Evolutionary conservation across 2,329 filamentous ascomycete species (phyloP).

Genomic region (Aphanocladium album): DNA sequence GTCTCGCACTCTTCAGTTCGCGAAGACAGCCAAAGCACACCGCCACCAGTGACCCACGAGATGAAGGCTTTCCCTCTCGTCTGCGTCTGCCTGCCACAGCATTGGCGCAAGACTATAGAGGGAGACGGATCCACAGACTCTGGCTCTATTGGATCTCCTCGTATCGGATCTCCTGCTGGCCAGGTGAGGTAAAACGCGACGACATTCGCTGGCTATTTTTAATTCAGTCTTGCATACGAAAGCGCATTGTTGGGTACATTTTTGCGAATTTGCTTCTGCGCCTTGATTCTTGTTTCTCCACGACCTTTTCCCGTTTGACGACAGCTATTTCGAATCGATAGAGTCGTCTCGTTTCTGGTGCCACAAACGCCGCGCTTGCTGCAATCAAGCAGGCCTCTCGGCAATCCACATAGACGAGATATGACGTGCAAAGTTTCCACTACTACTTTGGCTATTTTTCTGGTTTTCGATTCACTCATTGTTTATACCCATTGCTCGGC

Average conservation of each 20-base stretch:
- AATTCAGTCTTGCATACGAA: slow-evolving; percentile 5
- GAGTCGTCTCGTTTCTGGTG: background rate
- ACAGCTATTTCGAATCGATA: background rate
- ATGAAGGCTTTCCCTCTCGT: slow-evolving; percentile 98
- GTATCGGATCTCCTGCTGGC: slow-evolving; percentile 18
- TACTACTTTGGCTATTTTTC: background rate
- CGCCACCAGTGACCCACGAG: slow-evolving; percentile 62
- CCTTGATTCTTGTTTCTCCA: background rate
- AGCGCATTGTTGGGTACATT: slow-evolving; percentile 7
- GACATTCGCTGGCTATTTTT: background rate
- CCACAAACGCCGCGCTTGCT: background rate
- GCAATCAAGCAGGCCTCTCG: background rate
- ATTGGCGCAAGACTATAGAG: slow-evolving; percentile 96
- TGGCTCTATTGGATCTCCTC: slow-evolving; percentile 36
- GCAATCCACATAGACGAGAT: background rate
- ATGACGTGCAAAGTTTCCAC: slow-evolving; percentile 6
- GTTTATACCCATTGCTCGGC: slow-evolving; percentile 14
- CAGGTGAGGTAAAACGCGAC: background rate
- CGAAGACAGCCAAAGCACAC: slow-evolving; percentile 57
- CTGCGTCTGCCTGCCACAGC: slow-evolving; percentile 89
- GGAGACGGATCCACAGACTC: slow-evolving; percentile 70
- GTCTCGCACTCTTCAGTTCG: slow-evolving; percentile 74
- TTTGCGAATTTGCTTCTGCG: background rate
- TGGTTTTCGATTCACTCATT: background rate
- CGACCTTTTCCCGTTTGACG: background rate